Conservation (phyloP, 768 basidiomycete genomes). For the Rhodosporidiobolus odoratus region DNA sequence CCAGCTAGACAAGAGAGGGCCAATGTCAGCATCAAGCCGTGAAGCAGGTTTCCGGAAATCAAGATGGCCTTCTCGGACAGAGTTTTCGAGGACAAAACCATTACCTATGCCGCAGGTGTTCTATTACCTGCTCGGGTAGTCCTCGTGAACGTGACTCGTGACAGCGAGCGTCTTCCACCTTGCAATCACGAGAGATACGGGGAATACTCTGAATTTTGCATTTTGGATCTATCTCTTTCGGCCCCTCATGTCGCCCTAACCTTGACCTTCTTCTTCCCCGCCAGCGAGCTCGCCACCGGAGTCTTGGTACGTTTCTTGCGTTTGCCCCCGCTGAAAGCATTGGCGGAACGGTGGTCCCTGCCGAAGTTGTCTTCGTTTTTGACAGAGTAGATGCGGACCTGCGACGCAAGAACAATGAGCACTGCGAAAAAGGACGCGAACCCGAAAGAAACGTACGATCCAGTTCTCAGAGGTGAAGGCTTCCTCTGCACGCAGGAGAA, state of each 20-base stretch:
- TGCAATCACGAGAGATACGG: background rate
- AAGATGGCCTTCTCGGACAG: no score
- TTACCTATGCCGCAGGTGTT: background rate
- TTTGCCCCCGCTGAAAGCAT: constrained; percentile 78
- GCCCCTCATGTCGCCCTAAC: background rate
- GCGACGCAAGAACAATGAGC: constrained; percentile 8
- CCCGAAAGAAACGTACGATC: constrained; percentile 62
- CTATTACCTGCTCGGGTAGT: no score
- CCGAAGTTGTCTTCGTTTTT: constrained; percentile 89
- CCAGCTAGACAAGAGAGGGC: no score
- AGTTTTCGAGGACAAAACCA: no score
- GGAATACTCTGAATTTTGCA: background rate
- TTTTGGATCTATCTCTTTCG: background rate
- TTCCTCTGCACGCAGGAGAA: constrained; percentile 60
- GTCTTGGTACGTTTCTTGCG: constrained; percentile 60
- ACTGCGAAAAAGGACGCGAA: background rate
- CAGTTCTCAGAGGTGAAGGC: constrained; percentile 99
- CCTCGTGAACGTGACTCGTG: no score
- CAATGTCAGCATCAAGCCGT: no score
- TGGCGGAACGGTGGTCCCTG: constrained; percentile 79
- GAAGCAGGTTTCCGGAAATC: no score
- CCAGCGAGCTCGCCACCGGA: no score
- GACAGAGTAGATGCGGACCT: constrained; percentile 90
- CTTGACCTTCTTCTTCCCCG: background rate
- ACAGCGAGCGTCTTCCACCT: background rate